Evolutionary conservation across 2,329 filamentous ascomycete genomes (phyloP), one percentile per base, ranked within the genome.

Genomic region (Epicoccum nigrum): DNA sequence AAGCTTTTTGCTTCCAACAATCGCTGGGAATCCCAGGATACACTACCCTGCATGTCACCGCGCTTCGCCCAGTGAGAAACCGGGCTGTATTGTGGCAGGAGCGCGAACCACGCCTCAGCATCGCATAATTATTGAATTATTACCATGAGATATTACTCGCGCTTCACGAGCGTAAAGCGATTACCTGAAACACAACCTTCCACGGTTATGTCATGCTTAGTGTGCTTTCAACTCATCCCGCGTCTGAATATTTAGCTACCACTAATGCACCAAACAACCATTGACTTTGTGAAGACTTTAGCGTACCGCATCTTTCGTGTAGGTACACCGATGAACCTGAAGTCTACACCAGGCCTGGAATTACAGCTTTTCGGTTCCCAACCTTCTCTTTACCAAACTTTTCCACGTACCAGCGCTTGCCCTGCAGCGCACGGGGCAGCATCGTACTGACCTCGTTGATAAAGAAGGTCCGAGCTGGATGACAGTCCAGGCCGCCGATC

Each of bases 401-500:
- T 67, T 90, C 81, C 51, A 87, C 77, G 74, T 99, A 99, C 94
- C 94, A 99, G 65, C 81, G 79, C 73, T 85, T 86, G 19, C 93
- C 93, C 58, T 85, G 84, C 44, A 94, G 77, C 13, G 94, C 92
- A 64, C 94, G 81, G 9, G 94, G 93, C 56, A 95, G 72, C 93
- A 97, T 99, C 7, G 89, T 87, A n/a, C 86, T 76, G 42, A 99
- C 76, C 76, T 96, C 92, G 70, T 97, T 97, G 39, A 96, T 58
- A 35, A 96, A 65, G 69, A 97, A 97, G 42, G 83, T 83, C 65
- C 92, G 79, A 19, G 91, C 93, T 0, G 94, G 93, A 39, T 84
- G 77, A 67, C 87, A 90, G 4, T 76, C 74, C 76, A 79, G 83
- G 0, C 82, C 81, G 1, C 86, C 83, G 61, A 89, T 83, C 72